A percentile compares a stretch with the other conserved stretches of the same genome.
Evolutionary conservation across 2,329 filamentous ascomycete genomes (phyloP).

Genomic region (Cladosporium sp.): DNA sequence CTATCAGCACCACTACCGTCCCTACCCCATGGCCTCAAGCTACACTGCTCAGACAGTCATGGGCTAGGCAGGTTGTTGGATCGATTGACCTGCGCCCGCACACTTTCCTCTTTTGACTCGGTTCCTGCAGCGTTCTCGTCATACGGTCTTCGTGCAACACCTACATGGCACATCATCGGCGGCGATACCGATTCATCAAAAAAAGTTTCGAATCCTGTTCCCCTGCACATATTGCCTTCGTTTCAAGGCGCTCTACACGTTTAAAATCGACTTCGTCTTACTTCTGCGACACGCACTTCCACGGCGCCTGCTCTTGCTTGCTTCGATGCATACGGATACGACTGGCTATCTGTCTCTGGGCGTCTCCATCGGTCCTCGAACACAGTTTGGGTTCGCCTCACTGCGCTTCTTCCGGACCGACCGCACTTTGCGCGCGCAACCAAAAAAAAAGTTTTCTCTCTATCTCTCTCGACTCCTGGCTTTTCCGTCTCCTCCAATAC

Average conservation of each 20-base stretch:
- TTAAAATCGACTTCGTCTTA: not conserved
- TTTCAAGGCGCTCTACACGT: conserved; percentile 4
- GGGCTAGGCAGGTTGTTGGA: conserved; percentile 19
- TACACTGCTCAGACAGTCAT: conserved; percentile 32
- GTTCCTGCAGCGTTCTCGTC: conserved; percentile 5
- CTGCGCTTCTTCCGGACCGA: not conserved
- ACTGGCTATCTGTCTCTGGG: not conserved
- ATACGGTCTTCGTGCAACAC: not conserved
- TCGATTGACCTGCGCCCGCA: not conserved
- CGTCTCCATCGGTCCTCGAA: not conserved
- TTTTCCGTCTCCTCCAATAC: not conserved
- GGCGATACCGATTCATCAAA: not conserved
- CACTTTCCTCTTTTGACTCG: not conserved
- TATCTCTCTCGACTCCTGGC: not conserved
- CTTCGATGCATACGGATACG: not conserved
- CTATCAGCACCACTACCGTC: conserved; percentile 30
- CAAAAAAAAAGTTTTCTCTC: conserved; percentile 7
- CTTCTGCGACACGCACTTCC: not conserved
- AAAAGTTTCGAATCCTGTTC: conserved; percentile 7
- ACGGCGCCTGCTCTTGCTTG: not conserved
- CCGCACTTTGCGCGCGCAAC: not conserved
- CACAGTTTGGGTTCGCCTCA: not conserved
- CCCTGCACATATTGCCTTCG: conserved; percentile 7
- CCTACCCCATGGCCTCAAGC: conserved; percentile 27
- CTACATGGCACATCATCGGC: not conserved